phyloP scores from a whole-genome alignment of 169 alveolate species.

The Neospora caninum region DNA sequence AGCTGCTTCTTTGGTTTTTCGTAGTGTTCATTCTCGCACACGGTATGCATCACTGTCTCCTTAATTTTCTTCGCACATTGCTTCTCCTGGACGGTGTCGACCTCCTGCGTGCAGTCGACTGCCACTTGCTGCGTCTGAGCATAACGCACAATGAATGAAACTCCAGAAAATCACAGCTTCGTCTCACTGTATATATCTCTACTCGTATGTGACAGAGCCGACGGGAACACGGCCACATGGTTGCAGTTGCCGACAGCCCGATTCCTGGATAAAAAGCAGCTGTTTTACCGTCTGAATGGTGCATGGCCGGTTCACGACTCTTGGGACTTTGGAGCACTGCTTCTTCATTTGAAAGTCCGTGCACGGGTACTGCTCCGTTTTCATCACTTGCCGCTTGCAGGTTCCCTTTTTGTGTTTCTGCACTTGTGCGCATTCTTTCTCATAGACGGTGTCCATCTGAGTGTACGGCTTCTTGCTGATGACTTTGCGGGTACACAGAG shows the following conservation, averaged over 20 bases:
- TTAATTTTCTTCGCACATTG: conserved; percentile 13
- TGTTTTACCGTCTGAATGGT: not conserved
- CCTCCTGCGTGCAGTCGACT: conserved; percentile 32
- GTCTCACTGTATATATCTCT: too few relatives aligned
- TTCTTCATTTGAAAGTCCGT: conserved; percentile 1
- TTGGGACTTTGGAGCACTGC: conserved; percentile 15
- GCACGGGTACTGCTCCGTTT: conserved; percentile 16
- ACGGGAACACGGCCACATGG: not conserved
- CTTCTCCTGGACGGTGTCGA: conserved; percentile 29
- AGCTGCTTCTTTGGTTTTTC: not conserved
- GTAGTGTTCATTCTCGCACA: conserved; percentile 1
- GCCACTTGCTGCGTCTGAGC: conserved; percentile 43
- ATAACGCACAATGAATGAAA: too few relatives aligned
- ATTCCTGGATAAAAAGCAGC: not conserved
- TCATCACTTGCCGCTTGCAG: conserved; percentile 40
- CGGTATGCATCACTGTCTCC: conserved; percentile 28
- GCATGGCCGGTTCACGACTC: conserved; percentile 24
- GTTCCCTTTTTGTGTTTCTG: conserved; percentile 43
- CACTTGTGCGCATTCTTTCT: conserved; percentile 19
- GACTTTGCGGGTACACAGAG: conserved; percentile 29
- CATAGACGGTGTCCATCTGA: not conserved
- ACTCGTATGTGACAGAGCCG: too few relatives aligned
- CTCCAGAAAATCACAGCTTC: not conserved
- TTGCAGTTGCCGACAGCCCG: not conserved
- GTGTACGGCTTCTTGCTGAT: conserved; percentile 39